Base-by-base conservation (phyloP, 257 asterid species). In the Plantago ovata region DNA sequence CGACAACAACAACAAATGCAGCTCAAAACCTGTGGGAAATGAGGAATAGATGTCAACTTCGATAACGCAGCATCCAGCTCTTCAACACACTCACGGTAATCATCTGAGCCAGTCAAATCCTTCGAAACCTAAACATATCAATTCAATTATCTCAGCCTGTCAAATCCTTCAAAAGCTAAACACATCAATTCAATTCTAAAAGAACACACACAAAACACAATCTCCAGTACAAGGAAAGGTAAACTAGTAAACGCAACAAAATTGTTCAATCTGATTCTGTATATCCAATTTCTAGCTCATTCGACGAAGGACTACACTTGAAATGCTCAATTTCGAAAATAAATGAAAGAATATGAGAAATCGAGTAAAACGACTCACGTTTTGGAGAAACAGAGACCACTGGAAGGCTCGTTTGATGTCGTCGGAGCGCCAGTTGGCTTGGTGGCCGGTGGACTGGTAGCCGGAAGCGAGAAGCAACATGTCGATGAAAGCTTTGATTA, bases 381-480 rank as follows among this genome's bases (percentile, higher is more conserved):
- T 69, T 69, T 81, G 79, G 20, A 89, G 73, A 58, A 83, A 77
- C 55, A 76, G 69, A 48, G 89, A 90, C 95, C 89, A 89, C 28
- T 80, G 82, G 57, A 89, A 79, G 53, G 78, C 78, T 60, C 69
- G 78, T 49, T 64, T 72, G 71, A 81, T 73, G 69, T 77, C 84
- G 36, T 50, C 45, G 18, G 85, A 72, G 63, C 78, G 83, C 97
- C 95, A 89, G 47, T 76, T 76, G 1, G 95, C 87, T 49, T 63
- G 66, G 15, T 66, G 89, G 62, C 94, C 95, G 32, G 89, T 76
- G 15, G 92, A 83, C 61, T 89, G 97, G 65, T 78, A 86, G 13
- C 95, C 94, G 48, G 84, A 78, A 43, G 94, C 84, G 42, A 89
- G 72, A 78, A 86, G 65, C 72, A 75, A 15, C 81, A 86, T 72